Evolutionary conservation across 1,284 basidiomycete genomes (phyloP), one percentile per base, ranked within the genome.

Genomic region (Hemileia vastatrix): DNA sequence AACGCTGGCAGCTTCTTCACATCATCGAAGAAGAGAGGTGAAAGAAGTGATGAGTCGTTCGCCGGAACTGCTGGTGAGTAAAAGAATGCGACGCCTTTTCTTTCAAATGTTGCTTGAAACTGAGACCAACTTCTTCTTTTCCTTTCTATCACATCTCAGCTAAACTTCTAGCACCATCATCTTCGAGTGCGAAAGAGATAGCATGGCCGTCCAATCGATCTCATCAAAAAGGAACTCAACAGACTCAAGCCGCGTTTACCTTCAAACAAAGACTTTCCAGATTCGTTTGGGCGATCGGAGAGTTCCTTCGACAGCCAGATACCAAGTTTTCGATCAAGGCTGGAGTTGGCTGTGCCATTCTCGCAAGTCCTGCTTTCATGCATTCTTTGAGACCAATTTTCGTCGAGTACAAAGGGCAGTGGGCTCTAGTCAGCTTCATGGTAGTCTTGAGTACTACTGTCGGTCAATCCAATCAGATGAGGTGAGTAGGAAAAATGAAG

Each of bases 261-360:
- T 65, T 61, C 60, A 52, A 67, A 6, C 65, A 69, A 21, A 66
- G 66, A 61, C 44, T 70, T 31, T 62, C n/a, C n/a, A n/a, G n/a
- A n/a, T n/a, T n/a, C n/a, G n/a, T 92, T 11, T 97, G 93, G 94
- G 78, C 80, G 3, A 68, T 92, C 3, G 85, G 88, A 0, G 84
- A 82, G 36, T 80, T 83, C 24, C 75, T 93, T 64, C 80, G 80
- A 56, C 84, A 89, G 71, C 83, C 84, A 2, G 87, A 94, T 70
- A 80, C 86, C 67, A 87, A 88, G 70, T 94, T 90, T 77, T 87
- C 90, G 0, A 80, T 95, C 78, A 95, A 95, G 76, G 85, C 86
- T 0, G 92, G 80, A 1, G 54, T 79, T 0, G 81, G 79, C 2
- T 77, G 77, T 50, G 87, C 88, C 0, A 78, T 93, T 19, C 78